Percentiles rank a stretch among this genome's conserved stretches.
Evolutionary conservation across 2,329 filamentous ascomycete species (phyloP).

Genomic region (Exutisphaerella laricina): DNA sequence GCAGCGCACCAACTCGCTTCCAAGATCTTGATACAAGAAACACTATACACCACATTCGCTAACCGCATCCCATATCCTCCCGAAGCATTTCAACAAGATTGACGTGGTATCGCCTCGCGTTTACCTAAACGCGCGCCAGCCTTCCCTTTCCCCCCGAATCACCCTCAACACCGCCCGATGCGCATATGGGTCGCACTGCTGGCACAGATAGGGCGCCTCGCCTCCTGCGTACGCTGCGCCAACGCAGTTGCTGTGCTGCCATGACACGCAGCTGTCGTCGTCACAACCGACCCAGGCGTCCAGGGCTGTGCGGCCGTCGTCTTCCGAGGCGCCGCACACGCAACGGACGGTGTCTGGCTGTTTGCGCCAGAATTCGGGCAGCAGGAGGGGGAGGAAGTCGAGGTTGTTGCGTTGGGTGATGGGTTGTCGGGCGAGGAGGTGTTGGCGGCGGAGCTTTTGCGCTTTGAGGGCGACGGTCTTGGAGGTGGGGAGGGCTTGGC

Average conservation of each 20-base stretch:
- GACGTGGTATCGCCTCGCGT: no score
- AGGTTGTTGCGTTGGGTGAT: conserved; percentile 6
- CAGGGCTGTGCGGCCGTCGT: not conserved
- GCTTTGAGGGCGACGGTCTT: conserved; percentile 7
- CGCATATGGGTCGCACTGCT: conserved; percentile 24
- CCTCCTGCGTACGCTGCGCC: conserved; percentile 9
- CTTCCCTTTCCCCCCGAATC: conserved; percentile 12
- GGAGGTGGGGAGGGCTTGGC: not conserved
- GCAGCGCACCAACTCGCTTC: no score
- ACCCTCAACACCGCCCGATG: conserved; percentile 16
- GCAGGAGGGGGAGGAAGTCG: conserved; percentile 24
- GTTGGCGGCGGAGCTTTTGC: conserved; percentile 13
- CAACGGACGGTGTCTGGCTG: conserved; percentile 23
- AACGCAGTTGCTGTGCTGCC: conserved; percentile 30
- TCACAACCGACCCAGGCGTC: conserved; percentile 24
- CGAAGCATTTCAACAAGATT: no score
- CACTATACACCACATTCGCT: no score
- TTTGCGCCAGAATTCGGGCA: conserved; percentile 26
- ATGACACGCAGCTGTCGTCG: conserved; percentile 20
- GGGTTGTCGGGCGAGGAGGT: conserved; percentile 11
- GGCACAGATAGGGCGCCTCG: conserved; percentile 21
- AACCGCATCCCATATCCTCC: no score
- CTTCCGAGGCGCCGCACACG: conserved; percentile 23
- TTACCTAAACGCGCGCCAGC: no score
- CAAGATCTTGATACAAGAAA: no score